These are phyloP conservation scores for Umbelopsis isabellina DNA, from an alignment of 192 early-diverging fungal species.

Conservation along the genomic window DNA sequence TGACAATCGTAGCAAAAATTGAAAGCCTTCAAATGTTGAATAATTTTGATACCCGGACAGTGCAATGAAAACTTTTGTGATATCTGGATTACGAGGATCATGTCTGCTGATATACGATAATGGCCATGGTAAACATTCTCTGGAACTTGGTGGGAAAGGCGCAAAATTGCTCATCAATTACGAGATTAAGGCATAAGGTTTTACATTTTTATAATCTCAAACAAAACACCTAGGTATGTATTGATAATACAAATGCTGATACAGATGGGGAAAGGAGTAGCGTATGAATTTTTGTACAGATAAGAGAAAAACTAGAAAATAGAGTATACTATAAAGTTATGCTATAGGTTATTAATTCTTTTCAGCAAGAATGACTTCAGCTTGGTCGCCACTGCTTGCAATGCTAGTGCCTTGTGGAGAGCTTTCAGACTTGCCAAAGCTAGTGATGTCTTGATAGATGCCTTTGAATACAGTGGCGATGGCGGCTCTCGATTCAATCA, in stretches of 20 bases:
- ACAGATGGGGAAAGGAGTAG: not conserved
- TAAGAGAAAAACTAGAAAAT: not conserved
- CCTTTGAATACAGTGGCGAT: conserved; percentile 27
- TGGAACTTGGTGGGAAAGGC: too few relatives aligned
- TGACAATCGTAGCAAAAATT: too few relatives aligned
- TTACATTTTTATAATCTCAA: too few relatives aligned
- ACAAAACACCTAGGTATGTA: too few relatives aligned
- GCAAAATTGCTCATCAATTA: too few relatives aligned
- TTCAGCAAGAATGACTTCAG: conserved; percentile 16
- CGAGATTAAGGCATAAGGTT: too few relatives aligned
- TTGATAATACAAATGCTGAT: not conserved
- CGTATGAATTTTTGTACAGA: conserved; percentile 1
- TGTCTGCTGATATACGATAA: too few relatives aligned
- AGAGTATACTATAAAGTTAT: not conserved
- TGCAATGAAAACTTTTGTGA: too few relatives aligned
- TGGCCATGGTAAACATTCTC: not conserved
- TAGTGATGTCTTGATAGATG: conserved; percentile 28
- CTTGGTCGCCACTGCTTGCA: not conserved
- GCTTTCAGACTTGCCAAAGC: not conserved
- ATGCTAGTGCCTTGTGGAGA: not conserved
- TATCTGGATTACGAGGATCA: too few relatives aligned
- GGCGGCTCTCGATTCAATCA: conserved; percentile 45
- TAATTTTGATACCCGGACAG: too few relatives aligned
- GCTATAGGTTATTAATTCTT: not conserved
- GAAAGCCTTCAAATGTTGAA: too few relatives aligned